phyloP scores from a whole-genome alignment of 345 rosid species.

The Ceriops decandra region DNA sequence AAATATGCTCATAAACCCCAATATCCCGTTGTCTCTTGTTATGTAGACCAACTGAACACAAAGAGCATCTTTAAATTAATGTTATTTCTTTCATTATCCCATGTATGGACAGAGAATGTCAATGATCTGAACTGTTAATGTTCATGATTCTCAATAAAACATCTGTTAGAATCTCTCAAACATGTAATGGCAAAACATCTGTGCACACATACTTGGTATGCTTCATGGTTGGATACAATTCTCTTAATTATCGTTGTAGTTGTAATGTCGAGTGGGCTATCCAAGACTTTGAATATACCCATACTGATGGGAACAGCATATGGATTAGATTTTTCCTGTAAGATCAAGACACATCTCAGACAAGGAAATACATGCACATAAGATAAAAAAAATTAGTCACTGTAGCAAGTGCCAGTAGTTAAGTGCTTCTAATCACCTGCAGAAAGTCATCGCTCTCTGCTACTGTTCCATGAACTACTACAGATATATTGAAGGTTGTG shows the following conservation, averaged over 20 bases:
- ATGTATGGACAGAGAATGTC: no score
- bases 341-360: background rate
- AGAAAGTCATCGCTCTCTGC: conserved; percentile 55
- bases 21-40: no score
- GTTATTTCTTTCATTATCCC: no score
- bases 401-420: background rate
- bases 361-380: background rate
- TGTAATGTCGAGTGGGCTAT: conserved; percentile 67
- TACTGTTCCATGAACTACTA: conserved; percentile 66
- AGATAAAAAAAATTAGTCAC: background rate
- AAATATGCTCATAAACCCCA: background rate
- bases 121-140: no score
- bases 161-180: no score
- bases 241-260: conserved; percentile 66
- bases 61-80: no score
- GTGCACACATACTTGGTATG: conserved; percentile 43
- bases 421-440: conserved; percentile 31
- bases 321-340: conserved; percentile 58
- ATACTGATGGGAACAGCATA: conserved; percentile 60
- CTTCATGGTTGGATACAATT: conserved; percentile 72
- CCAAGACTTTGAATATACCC: conserved; percentile 63
- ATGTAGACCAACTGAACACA: no score
- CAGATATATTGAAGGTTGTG: conserved; percentile 60
- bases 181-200: no score
- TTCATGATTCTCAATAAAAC: no score